phyloP scores from a whole-genome alignment of 2,329 filamentous ascomycete species.

The Diaporthe caulivora region DNA sequence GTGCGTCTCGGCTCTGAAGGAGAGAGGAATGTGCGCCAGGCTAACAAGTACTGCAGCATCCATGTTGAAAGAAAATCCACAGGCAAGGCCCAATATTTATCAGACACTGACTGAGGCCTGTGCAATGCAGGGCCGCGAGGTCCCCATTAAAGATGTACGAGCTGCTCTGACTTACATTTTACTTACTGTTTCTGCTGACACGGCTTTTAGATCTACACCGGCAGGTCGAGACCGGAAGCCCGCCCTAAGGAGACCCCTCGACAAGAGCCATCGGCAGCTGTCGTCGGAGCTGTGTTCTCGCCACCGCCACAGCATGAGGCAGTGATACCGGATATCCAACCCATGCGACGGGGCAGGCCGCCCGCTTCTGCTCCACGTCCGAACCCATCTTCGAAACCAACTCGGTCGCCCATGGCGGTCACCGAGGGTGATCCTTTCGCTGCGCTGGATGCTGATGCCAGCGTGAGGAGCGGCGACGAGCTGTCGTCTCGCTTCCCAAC shows the following conservation, averaged over 20 bases:
- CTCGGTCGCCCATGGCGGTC: slow-evolving; percentile 77
- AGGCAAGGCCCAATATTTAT: slow-evolving; percentile 89
- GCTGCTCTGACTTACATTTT: slow-evolving; percentile 39
- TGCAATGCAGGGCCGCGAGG: slow-evolving; percentile 86
- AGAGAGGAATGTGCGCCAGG: not conserved
- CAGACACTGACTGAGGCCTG: slow-evolving; percentile 90
- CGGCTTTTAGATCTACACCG: slow-evolving; percentile 76
- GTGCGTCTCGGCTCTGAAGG: slow-evolving; percentile 61
- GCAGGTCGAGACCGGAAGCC: slow-evolving; percentile 73
- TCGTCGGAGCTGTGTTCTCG: slow-evolving; percentile 85
- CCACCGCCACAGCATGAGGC: slow-evolving; percentile 79
- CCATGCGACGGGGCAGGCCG: slow-evolving; percentile 91
- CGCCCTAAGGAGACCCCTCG: slow-evolving; percentile 65
- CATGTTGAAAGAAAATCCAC: slow-evolving; percentile 89
- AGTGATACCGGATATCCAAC: slow-evolving; percentile 87
- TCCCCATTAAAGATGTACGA: slow-evolving; percentile 89
- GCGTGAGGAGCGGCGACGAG: slow-evolving; percentile 76
- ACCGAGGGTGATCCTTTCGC: slow-evolving; percentile 88
- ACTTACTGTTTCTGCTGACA: slow-evolving; percentile 38
- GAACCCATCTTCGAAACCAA: slow-evolving; percentile 61
- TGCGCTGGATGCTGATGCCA: slow-evolving; percentile 73
- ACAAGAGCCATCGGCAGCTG: slow-evolving; percentile 67
- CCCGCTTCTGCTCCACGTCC: slow-evolving; percentile 56
- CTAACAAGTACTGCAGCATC: slow-evolving; percentile 67
- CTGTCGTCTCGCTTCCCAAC: slow-evolving; percentile 88